Base-by-base conservation (phyloP, 148 eudicot genomes). In the Agrostemma githago region DNA sequence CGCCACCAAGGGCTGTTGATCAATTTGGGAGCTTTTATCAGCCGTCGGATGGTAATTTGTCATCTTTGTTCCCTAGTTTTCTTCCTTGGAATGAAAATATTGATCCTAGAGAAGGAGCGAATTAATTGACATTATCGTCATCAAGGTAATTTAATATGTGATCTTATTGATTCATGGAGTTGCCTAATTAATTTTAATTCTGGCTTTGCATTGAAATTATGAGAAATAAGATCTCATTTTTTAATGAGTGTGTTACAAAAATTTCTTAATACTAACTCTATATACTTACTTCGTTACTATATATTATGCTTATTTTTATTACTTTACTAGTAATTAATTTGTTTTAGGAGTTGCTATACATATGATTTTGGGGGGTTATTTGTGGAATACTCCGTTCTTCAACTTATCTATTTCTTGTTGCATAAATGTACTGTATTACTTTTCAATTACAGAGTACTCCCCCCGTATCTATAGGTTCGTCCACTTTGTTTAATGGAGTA, bases 101-200 rank as follows among this genome's bases (percentile, higher is more conserved):
- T 70, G 75, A 74, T 79, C 67, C 68, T 3, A 48, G 72, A 65
- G 68, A 63, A 10, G 71, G 59, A 5, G 19, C 19, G 26, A 53
- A 51, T 51, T 43, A 43, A 43, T 4, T 43, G 46, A 43, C 46
- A 17, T 61, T 12, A 65, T 70, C 72, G 42, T 74, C 39, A 72
- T 76, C 74, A 75, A 75, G 74, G 78, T 79, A 79, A n/a, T n/a
- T n/a, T n/a, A n/a, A 74, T n/a, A 58, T 79, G 74, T 79, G 70
- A 66, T 38, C 7, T 10, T 54, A 66, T 66, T 48, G 15, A 40
- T 72, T 21, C 39, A 63, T 38, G 26, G 37, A 40, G 62, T 69
- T 76, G 61, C 63, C 70, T 75, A 46, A 56, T 16, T 75, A 46
- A 56, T 16, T 19, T 62, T 26, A 26, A 26, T 26, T 26, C 34